phyloP scores from a whole-genome alignment of 495 filamentous ascomycete genomes.

The Aspergillus sclerotiicarbonarius region DNA sequence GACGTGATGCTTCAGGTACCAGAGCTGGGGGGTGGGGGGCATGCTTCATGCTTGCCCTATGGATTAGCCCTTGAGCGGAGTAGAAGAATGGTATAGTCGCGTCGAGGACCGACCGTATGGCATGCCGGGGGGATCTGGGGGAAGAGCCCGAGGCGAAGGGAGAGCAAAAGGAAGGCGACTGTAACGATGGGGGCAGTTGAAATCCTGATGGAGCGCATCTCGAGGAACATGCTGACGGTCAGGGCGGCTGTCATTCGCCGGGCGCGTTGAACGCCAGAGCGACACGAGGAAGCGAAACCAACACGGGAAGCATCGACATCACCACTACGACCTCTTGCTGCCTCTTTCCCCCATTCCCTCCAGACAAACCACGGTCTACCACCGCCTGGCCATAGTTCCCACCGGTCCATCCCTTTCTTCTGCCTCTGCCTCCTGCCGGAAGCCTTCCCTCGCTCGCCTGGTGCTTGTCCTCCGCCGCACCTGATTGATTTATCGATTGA shows the following conservation, averaged over 20 bases:
- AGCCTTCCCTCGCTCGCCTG: neutral
- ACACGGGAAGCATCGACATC: constrained; percentile 14
- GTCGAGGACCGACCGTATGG: too few relatives aligned
- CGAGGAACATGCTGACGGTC: constrained; percentile 7
- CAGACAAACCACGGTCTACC: neutral
- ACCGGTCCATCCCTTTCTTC: neutral
- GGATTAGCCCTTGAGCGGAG: too few relatives aligned
- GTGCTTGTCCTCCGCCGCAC: neutral
- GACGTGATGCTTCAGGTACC: neutral
- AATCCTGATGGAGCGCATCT: neutral
- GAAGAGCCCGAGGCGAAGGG: neutral
- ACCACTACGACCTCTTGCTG: constrained; percentile 9
- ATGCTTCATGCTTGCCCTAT: too few relatives aligned
- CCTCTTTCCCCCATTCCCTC: neutral
- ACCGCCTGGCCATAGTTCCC: neutral
- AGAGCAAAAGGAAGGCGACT: neutral
- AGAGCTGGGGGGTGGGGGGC: neutral
- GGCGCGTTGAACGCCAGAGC: constrained; percentile 5
- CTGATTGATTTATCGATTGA: neutral
- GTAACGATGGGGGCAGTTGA: neutral
- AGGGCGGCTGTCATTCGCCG: constrained; percentile 12
- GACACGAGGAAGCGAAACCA: constrained; percentile 12
- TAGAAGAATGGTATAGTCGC: too few relatives aligned
- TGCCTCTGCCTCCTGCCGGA: neutral
- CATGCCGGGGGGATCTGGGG: neutral